Evolutionary conservation across 495 filamentous ascomycete genomes (phyloP).

Genomic region (Chaetomium tenue): DNA sequence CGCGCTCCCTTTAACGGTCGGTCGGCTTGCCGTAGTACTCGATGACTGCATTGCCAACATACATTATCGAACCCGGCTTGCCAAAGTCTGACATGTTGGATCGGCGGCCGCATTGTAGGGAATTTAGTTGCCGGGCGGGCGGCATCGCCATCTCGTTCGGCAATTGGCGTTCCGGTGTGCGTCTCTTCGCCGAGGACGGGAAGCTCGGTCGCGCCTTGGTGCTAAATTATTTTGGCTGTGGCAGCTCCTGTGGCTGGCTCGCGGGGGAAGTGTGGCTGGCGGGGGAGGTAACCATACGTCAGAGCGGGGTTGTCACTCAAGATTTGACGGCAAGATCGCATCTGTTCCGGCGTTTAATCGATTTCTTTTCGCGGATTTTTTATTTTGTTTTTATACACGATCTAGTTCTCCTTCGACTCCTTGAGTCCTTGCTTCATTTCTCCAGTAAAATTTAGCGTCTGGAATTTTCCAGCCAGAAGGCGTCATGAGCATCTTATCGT

Average conservation of each 20-base stretch:
- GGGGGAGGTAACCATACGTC: too few relatives aligned
- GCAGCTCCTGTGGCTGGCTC: slow-evolving; percentile 18
- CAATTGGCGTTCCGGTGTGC: slow-evolving; percentile 20
- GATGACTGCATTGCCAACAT: slow-evolving; percentile 34
- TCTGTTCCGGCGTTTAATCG: too few relatives aligned
- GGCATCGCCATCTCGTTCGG: slow-evolving; percentile 34
- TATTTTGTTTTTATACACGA: too few relatives aligned
- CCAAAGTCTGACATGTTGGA: slow-evolving; percentile 26
- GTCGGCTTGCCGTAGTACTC: slow-evolving; percentile 24
- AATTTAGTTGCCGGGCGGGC: slow-evolving; percentile 29
- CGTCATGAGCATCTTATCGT: too few relatives aligned
- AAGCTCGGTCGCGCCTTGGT: neutral
- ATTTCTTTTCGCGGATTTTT: too few relatives aligned
- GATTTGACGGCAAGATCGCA: too few relatives aligned
- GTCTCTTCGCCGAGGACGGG: neutral
- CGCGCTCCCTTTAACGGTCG: slow-evolving; percentile 8
- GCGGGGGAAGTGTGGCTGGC: neutral
- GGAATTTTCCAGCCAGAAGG: too few relatives aligned
- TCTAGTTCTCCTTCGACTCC: too few relatives aligned
- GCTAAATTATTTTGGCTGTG: slow-evolving; percentile 7
- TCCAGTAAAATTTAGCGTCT: too few relatives aligned
- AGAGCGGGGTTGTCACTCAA: too few relatives aligned
- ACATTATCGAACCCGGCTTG: slow-evolving; percentile 27
- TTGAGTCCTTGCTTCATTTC: too few relatives aligned
- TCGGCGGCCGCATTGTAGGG: slow-evolving; percentile 36